These are phyloP conservation scores for Eimeria acervulina DNA, from an alignment of 169 alveolate genomes.

Conservation along the genomic window DNA sequence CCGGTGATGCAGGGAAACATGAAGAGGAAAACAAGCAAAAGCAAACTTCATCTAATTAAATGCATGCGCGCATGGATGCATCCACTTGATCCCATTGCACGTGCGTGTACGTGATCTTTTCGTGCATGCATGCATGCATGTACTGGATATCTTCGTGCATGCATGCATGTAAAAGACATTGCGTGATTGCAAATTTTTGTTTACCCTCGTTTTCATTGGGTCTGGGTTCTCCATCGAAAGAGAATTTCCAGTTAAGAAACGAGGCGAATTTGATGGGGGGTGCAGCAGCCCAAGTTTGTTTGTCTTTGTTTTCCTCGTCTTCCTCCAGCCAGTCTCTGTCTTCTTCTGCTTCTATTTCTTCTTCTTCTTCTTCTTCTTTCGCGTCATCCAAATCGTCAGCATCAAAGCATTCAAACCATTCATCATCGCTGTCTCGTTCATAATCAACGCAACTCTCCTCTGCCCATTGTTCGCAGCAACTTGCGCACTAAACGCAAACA, in stretches of 20 bases:
- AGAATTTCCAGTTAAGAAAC: conserved; percentile 39
- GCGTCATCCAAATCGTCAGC: conserved; percentile 76
- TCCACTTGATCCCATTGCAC: no score
- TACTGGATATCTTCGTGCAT: no score
- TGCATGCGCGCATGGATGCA: background rate
- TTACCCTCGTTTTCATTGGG: conserved; percentile 45
- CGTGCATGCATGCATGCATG: background rate
- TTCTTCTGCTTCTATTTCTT: conserved; percentile 9
- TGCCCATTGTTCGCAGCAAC: conserved; percentile 62
- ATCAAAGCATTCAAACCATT: conserved; percentile 75
- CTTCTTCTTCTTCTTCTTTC: conserved; percentile 74
- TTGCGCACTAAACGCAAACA: background rate
- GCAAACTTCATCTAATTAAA: background rate
- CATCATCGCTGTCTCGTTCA: conserved; percentile 79
- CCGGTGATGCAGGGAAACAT: background rate
- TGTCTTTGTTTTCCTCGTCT: conserved; percentile 68
- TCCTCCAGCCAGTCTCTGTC: conserved; percentile 76
- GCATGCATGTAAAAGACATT: no score
- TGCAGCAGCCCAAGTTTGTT: background rate
- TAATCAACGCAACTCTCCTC: conserved; percentile 77
- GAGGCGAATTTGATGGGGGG: conserved; percentile 58
- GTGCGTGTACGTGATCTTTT: no score
- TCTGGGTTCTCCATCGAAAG: conserved; percentile 74
- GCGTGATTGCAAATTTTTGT: no score
- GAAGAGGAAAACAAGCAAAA: background rate